phyloP scores from a whole-genome alignment of 1,284 basidiomycete species.

The Leccinum fuscescens region DNA sequence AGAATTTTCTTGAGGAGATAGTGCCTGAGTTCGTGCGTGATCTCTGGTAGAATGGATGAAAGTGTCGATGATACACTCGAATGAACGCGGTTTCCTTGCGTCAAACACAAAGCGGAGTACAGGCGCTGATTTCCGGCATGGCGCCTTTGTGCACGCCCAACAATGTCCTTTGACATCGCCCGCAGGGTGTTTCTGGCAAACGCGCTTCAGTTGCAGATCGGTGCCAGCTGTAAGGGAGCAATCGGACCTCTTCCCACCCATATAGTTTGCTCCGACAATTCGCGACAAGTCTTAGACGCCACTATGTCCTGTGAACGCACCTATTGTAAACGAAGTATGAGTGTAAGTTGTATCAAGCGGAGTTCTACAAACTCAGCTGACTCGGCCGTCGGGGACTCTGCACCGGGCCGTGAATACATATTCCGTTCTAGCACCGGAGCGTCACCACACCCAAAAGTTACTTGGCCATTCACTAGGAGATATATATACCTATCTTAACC shows the following conservation, averaged over 20 bases:
- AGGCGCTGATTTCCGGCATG: constrained; percentile 34
- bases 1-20: not conserved
- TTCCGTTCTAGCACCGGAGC: not conserved
- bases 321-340: not conserved
- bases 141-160: constrained; percentile 27
- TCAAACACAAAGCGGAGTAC: constrained; percentile 25
- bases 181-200: constrained; percentile 21
- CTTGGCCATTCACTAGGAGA: not conserved
- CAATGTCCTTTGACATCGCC: constrained; percentile 26
- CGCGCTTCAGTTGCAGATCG: not conserved
- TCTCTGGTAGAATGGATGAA: constrained; percentile 19
- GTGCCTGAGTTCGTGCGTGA: constrained; percentile 1
- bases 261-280: constrained; percentile 28
- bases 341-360: not conserved
- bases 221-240: not conserved
- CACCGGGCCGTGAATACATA: not conserved
- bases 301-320: no score
- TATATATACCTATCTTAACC: not conserved
- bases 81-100: constrained; percentile 8
- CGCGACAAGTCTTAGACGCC: no score
- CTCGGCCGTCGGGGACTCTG: not conserved
- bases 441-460: not conserved
- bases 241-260: constrained; percentile 34
- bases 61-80: constrained; percentile 1
- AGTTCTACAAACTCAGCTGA: not conserved